Evolutionary conservation across 1,139 yeast species (phyloP), one percentile per base, ranked within the genome.

Genomic region (Yamadazyma sp.): DNA sequence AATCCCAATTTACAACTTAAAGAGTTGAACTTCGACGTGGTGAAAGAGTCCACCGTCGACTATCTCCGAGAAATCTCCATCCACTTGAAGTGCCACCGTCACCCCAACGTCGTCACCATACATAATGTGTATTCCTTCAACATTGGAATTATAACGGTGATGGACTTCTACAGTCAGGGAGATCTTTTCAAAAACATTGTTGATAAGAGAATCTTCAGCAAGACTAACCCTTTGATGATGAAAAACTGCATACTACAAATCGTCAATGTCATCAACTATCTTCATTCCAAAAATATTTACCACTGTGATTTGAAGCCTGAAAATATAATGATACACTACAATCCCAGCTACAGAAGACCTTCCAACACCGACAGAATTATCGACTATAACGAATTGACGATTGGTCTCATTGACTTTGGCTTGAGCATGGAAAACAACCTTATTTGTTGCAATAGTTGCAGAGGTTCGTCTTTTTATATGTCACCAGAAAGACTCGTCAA

Each of bases 291-390:
- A 31, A 78, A 80, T 27, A 77, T 89, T 11, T 89, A 77, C 54
- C 97, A 89, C 58, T 89, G 97, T 61, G 97, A 89, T 59, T 73
- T 89, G 51, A 92, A 89, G 61, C 97, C 97, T 1, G 97, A 89
- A 61, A 89, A 89, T 58, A 77, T 89, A 34, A 68, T 89, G 67
- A 81, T 84, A 12, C 53, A 54, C 17, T 69, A 64, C 45, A 59
- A 69, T 43, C 55, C 54, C 4, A 37, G 53, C 34, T 65, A 68
- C 48, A 46, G 41, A 28, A 52, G 71, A 37, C 36, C 32, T 15
- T 8, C 22, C 5, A 25, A 31, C 4, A 20, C 31, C n/a, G 33
- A 36, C 2, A 33, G 38, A 9, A 53, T 69, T 9, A 50, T 71
- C 22, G 74, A 82, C 38, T 76, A 81, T 43, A 64, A 74, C 41